Evolutionary conservation across 176 grass and related monocot genomes (phyloP), one percentile per base, ranked within the genome.

Genomic region (Chrysopogon serrulatus): DNA sequence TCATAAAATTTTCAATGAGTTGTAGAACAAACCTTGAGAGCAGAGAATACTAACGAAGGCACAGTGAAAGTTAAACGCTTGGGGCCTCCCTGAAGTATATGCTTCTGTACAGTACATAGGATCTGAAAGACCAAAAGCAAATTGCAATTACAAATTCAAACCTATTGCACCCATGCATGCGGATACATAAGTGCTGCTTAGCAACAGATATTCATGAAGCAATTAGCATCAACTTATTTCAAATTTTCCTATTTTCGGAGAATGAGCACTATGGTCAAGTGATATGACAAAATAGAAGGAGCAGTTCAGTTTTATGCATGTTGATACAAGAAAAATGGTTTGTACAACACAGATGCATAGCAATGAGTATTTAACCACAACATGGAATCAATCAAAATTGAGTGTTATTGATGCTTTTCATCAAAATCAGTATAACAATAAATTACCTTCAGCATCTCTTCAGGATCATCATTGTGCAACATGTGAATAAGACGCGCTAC

Each of bases 401-500:
- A 66, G 37, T 6, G 15, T 76, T 60, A 60, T 60, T 59, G 23
- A 59, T 59, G 10, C 44, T 45, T 56, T 65, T 71, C 82, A 79
- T 37, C 73, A 70, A 71, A 26, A 80, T 76, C 57, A 71, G 70
- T 76, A 27, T 11, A 81, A 83, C 34, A 90, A 73, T 6, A 79
- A 24, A 81, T 76, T 92, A 98, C 96, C 93, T 98, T 98, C 84
- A 98, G 53, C 96, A 98, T 98, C 84, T 98, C 96, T 34, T 96
- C 96, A 63, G 87, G 89, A 76, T 98, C 91, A 92, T 98, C 91
- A 86, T 94, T 96, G 65, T 98, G 83, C 83, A 98, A 83, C 91
- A 98, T 98, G 86, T 95, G 93, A 88, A 98, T 94, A 35, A 98
- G 96, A 65, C 96, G 89, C 39, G 96, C 96, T 37, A 98, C 96